phyloP scores from a whole-genome alignment of 1,284 basidiomycete species.

The Malassezia sympodialis region DNA sequence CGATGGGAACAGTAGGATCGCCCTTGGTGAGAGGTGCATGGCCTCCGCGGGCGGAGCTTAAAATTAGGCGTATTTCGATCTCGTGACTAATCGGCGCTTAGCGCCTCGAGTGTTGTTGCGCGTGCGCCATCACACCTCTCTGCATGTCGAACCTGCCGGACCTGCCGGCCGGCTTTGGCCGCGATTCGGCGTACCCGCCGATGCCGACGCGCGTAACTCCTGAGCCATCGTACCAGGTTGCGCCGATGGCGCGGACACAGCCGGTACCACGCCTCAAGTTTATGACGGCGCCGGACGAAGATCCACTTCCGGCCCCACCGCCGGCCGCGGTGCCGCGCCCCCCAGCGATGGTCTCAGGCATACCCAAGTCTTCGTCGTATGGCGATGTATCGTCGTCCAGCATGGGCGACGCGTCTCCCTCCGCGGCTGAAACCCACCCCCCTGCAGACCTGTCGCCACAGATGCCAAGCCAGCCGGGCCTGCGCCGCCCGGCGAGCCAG shows the following conservation, averaged over 20 bases:
- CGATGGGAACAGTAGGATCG: too few species aligned
- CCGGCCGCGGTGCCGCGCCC: background rate
- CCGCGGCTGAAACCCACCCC: background rate
- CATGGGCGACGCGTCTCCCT: background rate
- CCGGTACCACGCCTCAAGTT: constrained; percentile 19
- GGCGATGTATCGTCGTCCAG: background rate
- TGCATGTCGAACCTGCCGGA: constrained; percentile 22
- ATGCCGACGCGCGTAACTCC: constrained; percentile 15
- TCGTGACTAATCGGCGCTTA: background rate
- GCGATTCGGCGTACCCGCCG: constrained; percentile 37
- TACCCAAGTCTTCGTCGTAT: background rate
- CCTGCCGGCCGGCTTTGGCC: constrained; percentile 36
- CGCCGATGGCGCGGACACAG: constrained; percentile 17
- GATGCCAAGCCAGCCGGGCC: background rate
- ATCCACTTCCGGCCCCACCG: background rate
- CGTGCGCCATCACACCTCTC: background rate
- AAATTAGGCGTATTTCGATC: background rate
- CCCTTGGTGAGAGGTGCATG: too few species aligned
- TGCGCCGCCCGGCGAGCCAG: constrained; percentile 1
- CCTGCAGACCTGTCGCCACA: background rate
- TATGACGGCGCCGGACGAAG: constrained; percentile 15
- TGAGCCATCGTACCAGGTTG: background rate
- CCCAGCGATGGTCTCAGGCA: background rate
- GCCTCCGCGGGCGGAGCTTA: too few species aligned
- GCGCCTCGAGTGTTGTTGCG: background rate